These are phyloP conservation scores for Conoideocrella luteorostrata DNA, from an alignment of 2,329 filamentous ascomycete species.

Conservation along the genomic window DNA sequence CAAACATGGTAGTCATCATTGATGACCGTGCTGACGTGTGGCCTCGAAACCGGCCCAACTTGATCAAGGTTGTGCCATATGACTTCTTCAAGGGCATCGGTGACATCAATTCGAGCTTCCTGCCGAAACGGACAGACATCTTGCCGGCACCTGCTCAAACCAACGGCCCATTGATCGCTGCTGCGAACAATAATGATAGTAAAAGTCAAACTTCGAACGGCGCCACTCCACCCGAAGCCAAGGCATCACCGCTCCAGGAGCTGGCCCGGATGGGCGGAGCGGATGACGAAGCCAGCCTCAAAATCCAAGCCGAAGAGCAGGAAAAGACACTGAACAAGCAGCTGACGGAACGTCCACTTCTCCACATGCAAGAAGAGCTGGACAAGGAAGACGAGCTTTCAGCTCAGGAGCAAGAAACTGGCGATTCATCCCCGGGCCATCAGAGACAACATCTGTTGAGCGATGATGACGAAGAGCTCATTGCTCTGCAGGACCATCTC, in stretches of 20 bases:
- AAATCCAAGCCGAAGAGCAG: slow-evolving; percentile 76
- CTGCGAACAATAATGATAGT: slow-evolving; percentile 1
- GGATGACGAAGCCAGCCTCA: slow-evolving; percentile 60
- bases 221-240: slow-evolving; percentile 14
- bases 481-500: slow-evolving; percentile 69
- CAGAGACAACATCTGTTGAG: slow-evolving; percentile 70
- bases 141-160: slow-evolving; percentile 25
- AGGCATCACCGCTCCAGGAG: slow-evolving; percentile 56
- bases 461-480: slow-evolving; percentile 81
- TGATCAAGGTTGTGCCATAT: slow-evolving; percentile 91
- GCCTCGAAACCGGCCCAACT: slow-evolving; percentile 80
- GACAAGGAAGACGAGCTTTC: slow-evolving; percentile 63
- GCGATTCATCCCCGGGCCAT: slow-evolving; percentile 26
- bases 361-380: slow-evolving; percentile 87
- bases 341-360: slow-evolving; percentile 76
- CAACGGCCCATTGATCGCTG: slow-evolving; percentile 14
- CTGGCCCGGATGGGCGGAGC: slow-evolving; percentile 69
- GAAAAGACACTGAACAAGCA: slow-evolving; percentile 84
- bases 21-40: slow-evolving; percentile 96
- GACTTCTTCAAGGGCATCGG: slow-evolving; percentile 98
- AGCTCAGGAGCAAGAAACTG: slow-evolving; percentile 19
- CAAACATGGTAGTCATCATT: slow-evolving; percentile 98
- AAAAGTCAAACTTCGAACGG: too few relatives aligned
- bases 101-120: slow-evolving; percentile 96
- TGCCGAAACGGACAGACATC: slow-evolving; percentile 68